Evolutionary conservation across 2,329 filamentous ascomycete genomes (phyloP).

Genomic region (Pseudogymnoascus sp.): DNA sequence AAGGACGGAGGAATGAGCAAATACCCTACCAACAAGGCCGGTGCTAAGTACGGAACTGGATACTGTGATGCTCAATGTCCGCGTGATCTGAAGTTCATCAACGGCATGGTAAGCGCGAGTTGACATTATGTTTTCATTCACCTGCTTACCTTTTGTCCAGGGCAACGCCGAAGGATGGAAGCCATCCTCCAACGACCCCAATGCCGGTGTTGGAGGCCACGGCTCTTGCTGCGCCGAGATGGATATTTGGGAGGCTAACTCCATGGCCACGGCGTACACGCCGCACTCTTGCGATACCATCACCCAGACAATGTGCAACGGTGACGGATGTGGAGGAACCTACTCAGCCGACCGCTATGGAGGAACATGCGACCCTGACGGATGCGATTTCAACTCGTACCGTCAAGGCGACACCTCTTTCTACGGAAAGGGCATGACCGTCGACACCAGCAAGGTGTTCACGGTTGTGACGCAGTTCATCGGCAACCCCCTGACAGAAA

Average conservation of each 20-base stretch:
- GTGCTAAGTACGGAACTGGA: conserved; percentile 55
- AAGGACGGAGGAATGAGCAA: conserved; percentile 50
- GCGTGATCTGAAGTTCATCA: conserved; percentile 46
- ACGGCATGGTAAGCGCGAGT: conserved; percentile 38
- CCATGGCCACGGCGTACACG: conserved; percentile 49
- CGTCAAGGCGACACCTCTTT: conserved; percentile 50
- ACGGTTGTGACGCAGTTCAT: conserved; percentile 57
- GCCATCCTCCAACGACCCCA: conserved; percentile 41
- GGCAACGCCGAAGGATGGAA: conserved; percentile 49
- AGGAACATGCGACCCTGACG: conserved; percentile 53
- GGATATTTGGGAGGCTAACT: conserved; percentile 62
- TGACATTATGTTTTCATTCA: conserved; percentile 26
- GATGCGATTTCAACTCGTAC: conserved; percentile 59
- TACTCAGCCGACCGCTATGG: conserved; percentile 38
- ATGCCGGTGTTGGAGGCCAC: conserved; percentile 45
- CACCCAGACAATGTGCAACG: conserved; percentile 38
- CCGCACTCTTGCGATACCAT: conserved; percentile 48
- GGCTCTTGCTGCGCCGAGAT: conserved; percentile 64
- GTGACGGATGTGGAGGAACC: conserved; percentile 36
- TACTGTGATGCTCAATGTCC: conserved; percentile 58
- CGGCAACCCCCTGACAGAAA: conserved; percentile 44
- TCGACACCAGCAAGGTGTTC: conserved; percentile 46
- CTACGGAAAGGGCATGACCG: conserved; percentile 48
- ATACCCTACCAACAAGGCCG: conserved; percentile 47
- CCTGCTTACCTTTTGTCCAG: conserved; percentile 26